These are phyloP conservation scores for Acanthamoeba lenticulata DNA, from an alignment of 208 protist species.

Conservation along the genomic window DNA sequence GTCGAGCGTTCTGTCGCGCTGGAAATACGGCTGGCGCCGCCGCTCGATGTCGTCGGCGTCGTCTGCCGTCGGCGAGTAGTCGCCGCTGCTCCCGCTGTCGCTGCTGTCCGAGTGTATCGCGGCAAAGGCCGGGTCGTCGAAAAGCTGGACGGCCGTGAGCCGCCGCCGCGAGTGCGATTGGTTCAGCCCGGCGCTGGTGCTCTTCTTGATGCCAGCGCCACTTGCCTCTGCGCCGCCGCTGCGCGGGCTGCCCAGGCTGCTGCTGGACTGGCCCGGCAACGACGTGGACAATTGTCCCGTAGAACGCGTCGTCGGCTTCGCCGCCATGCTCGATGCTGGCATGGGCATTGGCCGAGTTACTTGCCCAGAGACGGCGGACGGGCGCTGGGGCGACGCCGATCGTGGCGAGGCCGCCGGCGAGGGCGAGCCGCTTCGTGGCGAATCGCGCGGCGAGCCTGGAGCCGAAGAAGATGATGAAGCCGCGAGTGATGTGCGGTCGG, in stretches of 20 bases:
- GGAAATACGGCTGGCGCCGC: background rate
- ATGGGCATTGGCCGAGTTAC: too few relatives aligned
- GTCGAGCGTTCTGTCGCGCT: constrained; percentile 8
- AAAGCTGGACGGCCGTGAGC: background rate
- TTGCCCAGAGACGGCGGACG: too few relatives aligned
- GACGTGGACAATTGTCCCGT: too few relatives aligned
- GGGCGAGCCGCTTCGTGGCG: background rate
- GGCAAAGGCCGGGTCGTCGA: background rate
- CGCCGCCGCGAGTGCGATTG: background rate
- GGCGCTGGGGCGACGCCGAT: background rate
- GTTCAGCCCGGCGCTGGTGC: background rate
- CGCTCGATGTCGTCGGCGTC: background rate
- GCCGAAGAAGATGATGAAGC: background rate
- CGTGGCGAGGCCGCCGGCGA: background rate
- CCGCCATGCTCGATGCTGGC: too few relatives aligned
- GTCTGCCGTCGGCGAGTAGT: background rate
- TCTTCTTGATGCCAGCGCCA: too few relatives aligned
- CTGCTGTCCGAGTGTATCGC: background rate
- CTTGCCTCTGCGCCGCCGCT: too few relatives aligned
- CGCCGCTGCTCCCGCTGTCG: background rate
- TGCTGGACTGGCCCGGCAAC: too few relatives aligned
- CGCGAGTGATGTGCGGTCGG: background rate
- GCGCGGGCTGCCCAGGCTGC: too few relatives aligned
- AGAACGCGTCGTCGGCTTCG: too few relatives aligned
- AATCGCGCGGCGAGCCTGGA: background rate